These are phyloP conservation scores for Pestalotiopsis sp. DNA, from an alignment of 2,329 filamentous ascomycete genomes.

Conservation along the genomic window DNA sequence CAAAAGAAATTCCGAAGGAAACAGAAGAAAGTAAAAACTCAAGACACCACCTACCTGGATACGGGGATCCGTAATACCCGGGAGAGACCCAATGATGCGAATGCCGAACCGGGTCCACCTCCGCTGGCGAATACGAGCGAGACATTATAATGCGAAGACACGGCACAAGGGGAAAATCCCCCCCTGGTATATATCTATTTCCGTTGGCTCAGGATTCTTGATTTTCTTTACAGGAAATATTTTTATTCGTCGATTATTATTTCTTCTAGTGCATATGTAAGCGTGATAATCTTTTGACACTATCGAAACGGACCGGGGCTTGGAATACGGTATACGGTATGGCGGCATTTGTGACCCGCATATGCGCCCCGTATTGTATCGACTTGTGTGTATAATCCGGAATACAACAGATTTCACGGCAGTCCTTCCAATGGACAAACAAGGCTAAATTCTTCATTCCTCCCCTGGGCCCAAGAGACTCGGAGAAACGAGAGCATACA, in stretches of 20 bases:
- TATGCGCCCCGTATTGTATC: neutral
- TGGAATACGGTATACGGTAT: neutral
- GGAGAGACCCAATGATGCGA: neutral
- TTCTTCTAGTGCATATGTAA: too few relatives aligned
- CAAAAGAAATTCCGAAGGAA: neutral
- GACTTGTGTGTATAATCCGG: neutral
- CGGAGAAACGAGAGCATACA: too few relatives aligned
- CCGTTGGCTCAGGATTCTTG: too few relatives aligned
- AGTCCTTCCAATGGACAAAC: neutral
- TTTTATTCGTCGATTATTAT: too few relatives aligned
- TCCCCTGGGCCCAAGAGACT: too few relatives aligned
- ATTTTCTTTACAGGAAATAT: too few relatives aligned
- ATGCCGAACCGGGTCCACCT: neutral
- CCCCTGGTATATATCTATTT: neutral
- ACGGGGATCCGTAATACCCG: neutral
- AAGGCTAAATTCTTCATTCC: too few relatives aligned
- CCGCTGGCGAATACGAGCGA: neutral
- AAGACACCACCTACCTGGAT: neutral
- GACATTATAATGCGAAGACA: neutral
- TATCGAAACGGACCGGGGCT: neutral
- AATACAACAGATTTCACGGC: neutral
- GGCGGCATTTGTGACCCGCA: neutral
- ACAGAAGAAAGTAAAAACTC: neutral
- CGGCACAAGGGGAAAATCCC: neutral
- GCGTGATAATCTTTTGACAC: neutral